Conservation (phyloP, 179 eudicot genomes). For the Corrigiola litoralis region DNA sequence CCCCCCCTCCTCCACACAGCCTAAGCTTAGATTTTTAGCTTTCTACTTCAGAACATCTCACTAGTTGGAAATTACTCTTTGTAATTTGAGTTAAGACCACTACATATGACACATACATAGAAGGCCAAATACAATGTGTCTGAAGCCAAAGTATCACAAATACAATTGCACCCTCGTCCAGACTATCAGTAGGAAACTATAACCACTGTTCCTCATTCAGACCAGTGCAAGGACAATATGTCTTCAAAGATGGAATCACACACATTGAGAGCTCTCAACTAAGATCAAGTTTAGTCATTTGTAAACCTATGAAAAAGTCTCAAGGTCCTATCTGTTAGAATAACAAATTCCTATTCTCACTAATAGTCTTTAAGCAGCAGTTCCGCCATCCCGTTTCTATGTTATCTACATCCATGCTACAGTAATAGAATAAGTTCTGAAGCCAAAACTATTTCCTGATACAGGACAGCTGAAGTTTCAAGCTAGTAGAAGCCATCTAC, state of each 20-base stretch:
- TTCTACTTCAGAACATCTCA: too few relatives aligned
- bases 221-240: too few relatives aligned
- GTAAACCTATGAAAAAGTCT: neutral
- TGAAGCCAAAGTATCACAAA: neutral
- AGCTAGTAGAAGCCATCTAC: neutral
- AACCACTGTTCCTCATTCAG: too few relatives aligned
- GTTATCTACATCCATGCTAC: neutral
- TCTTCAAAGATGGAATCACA: too few relatives aligned
- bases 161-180: neutral
- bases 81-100: too few relatives aligned
- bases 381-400: neutral
- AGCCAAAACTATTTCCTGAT: neutral
- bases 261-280: neutral
- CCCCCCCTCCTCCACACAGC: too few relatives aligned
- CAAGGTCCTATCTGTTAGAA: neutral
- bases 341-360: neutral
- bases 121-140: neutral
- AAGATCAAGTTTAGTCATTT: neutral
- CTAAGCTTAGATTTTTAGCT: too few relatives aligned
- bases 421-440: neutral
- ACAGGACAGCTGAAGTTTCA: too few relatives aligned
- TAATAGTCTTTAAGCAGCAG: neutral
- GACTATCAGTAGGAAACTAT: neutral
- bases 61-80: too few relatives aligned
- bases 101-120: too few relatives aligned